These are phyloP conservation scores for Salvia splendens DNA, from an alignment of 257 asterid genomes.

Conservation along the genomic window DNA sequence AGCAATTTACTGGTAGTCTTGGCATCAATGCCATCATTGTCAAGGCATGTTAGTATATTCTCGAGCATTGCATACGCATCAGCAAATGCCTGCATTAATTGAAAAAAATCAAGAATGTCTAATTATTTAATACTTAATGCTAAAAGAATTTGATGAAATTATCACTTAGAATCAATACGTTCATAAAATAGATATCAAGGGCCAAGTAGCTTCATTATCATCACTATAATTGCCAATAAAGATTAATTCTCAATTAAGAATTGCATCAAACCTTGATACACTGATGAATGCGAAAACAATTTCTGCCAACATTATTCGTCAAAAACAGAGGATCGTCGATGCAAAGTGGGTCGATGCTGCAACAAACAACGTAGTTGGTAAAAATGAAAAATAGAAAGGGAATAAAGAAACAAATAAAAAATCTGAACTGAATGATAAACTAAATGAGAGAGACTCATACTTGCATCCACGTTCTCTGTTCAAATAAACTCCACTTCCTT, in stretches of 20 bases:
- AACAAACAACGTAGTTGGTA: conserved; percentile 31
- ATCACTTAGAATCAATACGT: conserved; percentile 10
- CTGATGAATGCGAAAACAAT: conserved; percentile 98
- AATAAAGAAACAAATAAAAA: neutral
- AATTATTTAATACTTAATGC: neutral
- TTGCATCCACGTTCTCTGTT: conserved; percentile 92
- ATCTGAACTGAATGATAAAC: conserved; percentile 25
- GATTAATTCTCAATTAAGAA: conserved; percentile 21
- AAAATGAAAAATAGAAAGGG: conserved; percentile 17
- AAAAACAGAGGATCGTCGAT: conserved; percentile 92
- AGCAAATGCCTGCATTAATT: conserved; percentile 79
- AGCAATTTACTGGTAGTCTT: conserved; percentile 63
- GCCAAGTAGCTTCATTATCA: neutral
- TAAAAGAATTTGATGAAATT: neutral
- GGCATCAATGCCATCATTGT: conserved; percentile 44
- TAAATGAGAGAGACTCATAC: conserved; percentile 40
- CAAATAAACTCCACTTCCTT: conserved; percentile 90
- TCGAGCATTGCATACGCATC: conserved; percentile 94
- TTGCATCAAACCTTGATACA: conserved; percentile 80
- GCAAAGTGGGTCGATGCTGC: conserved; percentile 94
- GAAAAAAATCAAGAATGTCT: neutral
- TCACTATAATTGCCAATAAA: neutral
- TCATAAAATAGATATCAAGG: conserved; percentile 10
- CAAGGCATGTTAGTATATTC: conserved; percentile 58
- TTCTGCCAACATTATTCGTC: conserved; percentile 93